Evolutionary conservation across 1,284 basidiomycete species (phyloP).

Genomic region (Golubevia sp.): DNA sequence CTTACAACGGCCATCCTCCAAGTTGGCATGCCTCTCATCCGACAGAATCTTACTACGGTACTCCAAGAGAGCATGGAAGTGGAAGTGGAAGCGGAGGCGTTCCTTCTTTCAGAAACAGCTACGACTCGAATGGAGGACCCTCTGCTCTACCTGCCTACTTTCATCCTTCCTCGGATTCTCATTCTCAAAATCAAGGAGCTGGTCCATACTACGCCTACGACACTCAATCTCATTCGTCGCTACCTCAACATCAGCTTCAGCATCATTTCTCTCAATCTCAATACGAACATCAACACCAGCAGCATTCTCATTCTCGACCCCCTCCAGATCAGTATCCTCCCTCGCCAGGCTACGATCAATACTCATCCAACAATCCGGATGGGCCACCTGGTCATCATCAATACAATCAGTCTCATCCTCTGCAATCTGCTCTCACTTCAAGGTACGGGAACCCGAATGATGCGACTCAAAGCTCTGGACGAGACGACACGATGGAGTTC

Average conservation of each 20-base stretch:
- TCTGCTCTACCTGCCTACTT: background rate
- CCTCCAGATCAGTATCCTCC: background rate
- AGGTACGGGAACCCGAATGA: background rate
- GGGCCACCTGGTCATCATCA: background rate
- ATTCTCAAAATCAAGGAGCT: background rate
- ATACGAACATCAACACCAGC: background rate
- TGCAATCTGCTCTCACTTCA: background rate
- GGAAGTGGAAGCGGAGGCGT: background rate
- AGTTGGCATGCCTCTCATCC: background rate
- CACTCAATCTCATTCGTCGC: background rate
- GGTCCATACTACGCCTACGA: background rate
- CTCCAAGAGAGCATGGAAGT: background rate
- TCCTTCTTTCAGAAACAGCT: background rate
- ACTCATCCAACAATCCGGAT: background rate
- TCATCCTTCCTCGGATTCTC: background rate
- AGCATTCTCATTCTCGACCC: background rate
- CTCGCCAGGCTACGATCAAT: background rate
- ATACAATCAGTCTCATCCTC: background rate
- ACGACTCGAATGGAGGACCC: background rate
- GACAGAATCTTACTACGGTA: background rate
- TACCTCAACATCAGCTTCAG: background rate
- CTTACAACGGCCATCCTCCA: background rate
- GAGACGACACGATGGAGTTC: background rate
- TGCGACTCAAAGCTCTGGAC: background rate
- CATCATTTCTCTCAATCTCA: background rate